Base-by-base conservation (phyloP, 1,284 basidiomycete genomes). In the Ganoderma meredithae region DNA sequence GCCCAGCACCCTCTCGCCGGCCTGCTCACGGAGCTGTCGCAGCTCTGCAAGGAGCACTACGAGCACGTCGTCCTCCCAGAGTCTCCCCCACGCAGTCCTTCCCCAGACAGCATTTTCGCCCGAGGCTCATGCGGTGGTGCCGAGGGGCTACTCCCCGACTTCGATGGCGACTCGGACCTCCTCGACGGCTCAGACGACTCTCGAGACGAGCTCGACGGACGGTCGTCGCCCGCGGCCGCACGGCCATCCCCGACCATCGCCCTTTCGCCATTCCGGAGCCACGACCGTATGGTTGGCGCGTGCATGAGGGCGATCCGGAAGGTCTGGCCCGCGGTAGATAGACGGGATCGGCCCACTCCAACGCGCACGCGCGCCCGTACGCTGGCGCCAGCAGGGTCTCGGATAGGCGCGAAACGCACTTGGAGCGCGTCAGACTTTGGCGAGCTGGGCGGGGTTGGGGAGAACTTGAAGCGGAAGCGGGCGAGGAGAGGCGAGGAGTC, bases 291-390 rank as follows among this genome's bases (percentile, higher is more conserved):
- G 40, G 59, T 60, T 22, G 41, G 59, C 4, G 59, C 40, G 40
- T 60, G 59, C 40, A 60, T 60, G 59, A 40, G 13, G 7, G 59
- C 59, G 39, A 60, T 60, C 59, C 36, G 40, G 36, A 60, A 60
- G 59, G 59, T 60, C 36, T 60, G 59, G 59, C 59, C 59, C 25
- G 15, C 19, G 22, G 40, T 60, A 22, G 59, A 60, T 40, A 22
- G 40, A 15, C 39, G 39, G 59, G 19, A 60, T 25, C 2, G n/a
- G 17, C n/a, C n/a, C 9, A 31, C 13, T 6, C 15, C 7, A 22
- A 47, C 44, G 1, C 44, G 44, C 8, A 36, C 36, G 7, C 47
- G 47, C 9, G 0, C 31, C 7, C 53, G 53, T n/a, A 15, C 53
- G 53, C 8, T 17, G 27, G 17, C 40, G 40, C 36, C 40, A 27